Evolutionary conservation across 2,329 filamentous ascomycete genomes (phyloP), one percentile per base, ranked within the genome.

Genomic region (Colletotrichum musicola): DNA sequence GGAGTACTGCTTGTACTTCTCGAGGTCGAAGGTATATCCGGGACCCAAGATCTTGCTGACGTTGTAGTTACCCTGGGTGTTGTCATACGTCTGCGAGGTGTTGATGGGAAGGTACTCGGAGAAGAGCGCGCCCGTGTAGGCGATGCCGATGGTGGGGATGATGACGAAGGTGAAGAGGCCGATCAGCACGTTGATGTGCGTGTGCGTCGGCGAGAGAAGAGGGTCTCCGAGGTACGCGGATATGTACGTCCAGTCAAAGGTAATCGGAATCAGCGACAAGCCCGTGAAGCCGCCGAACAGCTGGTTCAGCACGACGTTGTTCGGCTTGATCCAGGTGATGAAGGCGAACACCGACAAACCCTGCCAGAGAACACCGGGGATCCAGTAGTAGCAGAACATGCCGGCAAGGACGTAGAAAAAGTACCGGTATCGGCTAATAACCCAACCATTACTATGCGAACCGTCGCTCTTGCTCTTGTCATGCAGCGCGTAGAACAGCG

Each of bases 241-340:
- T 70, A 85, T 77, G 57, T 80, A 78, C 4, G 78, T 80, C 82
- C 84, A 86, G 72, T 86, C 84, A 69, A 90, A 89, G 0, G 86
- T 88, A 18, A 89, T 84, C 3, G 88, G 88, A 62, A 90, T 83
- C n/a, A 90, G 77, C 1, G 87, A 88, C 18, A 90, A 80, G 1
- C 88, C 88, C 16, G 86, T 86, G 71, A 81, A 82, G 2, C 86
- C 86, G 12, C 88, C 88, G 69, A 90, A 89, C 5, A 90, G 74
- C 76, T 90, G 88, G 75, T 90, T 90, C 69, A 90, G 76, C 13
- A 88, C 75, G 4, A 87, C 81, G 64, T 84, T 89, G 58, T 89
- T 81, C 4, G 89, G 89, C 16, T 84, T 85, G 66, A 90, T 86
- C 82, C 82, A 91, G 47, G 88, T 89, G 35, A 87, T 78, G 77